Conservation (phyloP, 257 asterid genomes). For the Pogostemon cablin region DNA sequence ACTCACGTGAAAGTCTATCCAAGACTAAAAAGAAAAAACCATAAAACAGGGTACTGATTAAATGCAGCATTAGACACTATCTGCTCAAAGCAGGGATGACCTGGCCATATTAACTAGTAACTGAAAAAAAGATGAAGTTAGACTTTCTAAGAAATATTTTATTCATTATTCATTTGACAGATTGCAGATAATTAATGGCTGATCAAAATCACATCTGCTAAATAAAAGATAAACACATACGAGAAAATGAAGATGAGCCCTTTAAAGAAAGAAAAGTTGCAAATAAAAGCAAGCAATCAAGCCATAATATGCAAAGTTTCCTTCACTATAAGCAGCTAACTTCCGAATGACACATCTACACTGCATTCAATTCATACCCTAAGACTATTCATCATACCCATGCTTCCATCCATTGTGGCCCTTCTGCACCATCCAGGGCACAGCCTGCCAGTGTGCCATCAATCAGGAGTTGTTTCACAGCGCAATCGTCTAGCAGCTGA, state of each 20-base stretch:
- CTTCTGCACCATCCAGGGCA: constrained; percentile 99
- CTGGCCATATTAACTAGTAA: neutral
- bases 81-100: neutral
- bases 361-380: constrained; percentile 68
- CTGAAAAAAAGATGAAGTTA: neutral
- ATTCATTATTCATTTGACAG: neutral
- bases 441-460: constrained; percentile 98
- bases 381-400: constrained; percentile 93
- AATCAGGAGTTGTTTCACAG: constrained; percentile 95
- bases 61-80: neutral
- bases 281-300: constrained; percentile 12
- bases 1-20: neutral
- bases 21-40: neutral
- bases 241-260: neutral
- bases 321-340: constrained; percentile 19
- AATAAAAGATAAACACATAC: neutral
- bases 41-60: neutral
- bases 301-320: constrained; percentile 13
- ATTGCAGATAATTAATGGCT: neutral
- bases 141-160: neutral
- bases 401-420: constrained; percentile 99
- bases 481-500: constrained; percentile 98
- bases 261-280: neutral
- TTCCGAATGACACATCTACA: constrained; percentile 40
- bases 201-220: neutral